Evolutionary conservation across 768 basidiomycete species (phyloP), one percentile per base, ranked within the genome.

Genomic region (Mycena rosella): DNA sequence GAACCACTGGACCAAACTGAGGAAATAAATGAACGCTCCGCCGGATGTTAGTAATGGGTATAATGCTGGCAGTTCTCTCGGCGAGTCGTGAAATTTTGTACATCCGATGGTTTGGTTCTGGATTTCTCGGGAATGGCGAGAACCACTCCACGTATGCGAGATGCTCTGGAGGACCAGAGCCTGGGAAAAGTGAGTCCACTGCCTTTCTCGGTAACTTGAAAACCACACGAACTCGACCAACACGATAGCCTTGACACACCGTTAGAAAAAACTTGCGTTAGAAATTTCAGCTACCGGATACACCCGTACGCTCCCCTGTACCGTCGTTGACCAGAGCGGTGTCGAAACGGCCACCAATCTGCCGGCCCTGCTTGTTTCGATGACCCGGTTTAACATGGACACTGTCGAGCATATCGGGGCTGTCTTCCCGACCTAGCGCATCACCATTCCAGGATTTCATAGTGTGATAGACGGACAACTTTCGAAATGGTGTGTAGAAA

Each of bases 71-170:
- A 2, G 68, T 38, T 2, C 60, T 34, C n/a, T n/a, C n/a, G n/a
- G n/a, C n/a, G n/a, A n/a, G n/a, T n/a, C n/a, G n/a, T n/a, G n/a
- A n/a, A n/a, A 11, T 57, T 51, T 72, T 73, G 64, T 74, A 75
- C 55, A 77, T 38, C 9, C 58, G 49, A 36, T 75, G 73, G 27
- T 73, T 49, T 0, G 32, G 24, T 17, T 76, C 62, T 2, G 74
- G 74, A 26, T 48, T 20, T 4, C 18, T 7, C 11, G 40, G 10
- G 44, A 70, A 68, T 10, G 66, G 51, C 17, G 57, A 45, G 34
- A 70, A 70, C 66, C 65, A 67, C 57, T 70, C 65, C 14, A 70
- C 51, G 40, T 61, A 67, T 14, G 54, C 69, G 32, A 69, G 62
- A 54, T 64, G 47, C 38, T 55, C 42, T 22, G 54, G 45, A 22